Evolutionary conservation across 768 basidiomycete genomes (phyloP), one percentile per base, ranked within the genome.

Genomic region (Tulasnella sp.): DNA sequence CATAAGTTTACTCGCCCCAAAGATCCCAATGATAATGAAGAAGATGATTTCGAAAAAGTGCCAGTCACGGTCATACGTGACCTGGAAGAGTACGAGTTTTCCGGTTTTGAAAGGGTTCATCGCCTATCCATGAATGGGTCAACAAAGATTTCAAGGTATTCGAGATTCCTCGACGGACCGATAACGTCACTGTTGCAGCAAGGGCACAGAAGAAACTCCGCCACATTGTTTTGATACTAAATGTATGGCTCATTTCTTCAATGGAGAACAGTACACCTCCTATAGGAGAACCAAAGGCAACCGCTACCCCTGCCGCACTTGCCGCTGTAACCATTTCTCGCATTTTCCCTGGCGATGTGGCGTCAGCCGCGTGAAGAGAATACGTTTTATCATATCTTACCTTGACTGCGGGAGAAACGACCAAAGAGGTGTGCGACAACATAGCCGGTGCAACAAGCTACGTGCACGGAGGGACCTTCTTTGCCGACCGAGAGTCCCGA

Each of bases 221-320:
- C 94, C 94, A 98, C 91, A 98, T 96, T 4, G 94, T 98, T 69
- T 90, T 85, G 70, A 93, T 93, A 57, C 86, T 94, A 69, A 97
- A 98, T 36, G 81, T 84, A 68, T 91, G 86, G 69, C 89, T 94
- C 96, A 99, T 99, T 80, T 99, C 96, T 89, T 99, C 96, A 61
- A 99, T 92, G 14, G 94, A 94, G 66, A 99, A 99, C 17, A 99
- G 67, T 0, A 99, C 96, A 9, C 96, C 96, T 14, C 93, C 96
- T 37, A 99, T 98, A 0, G 96, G 96, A 2, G 93, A 88, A 59
- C 94, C 96, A 67, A 99, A 99, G 19, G 96, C 96, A 23, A 98
- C 96, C 1, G 94, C 96, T 0, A 99, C 96, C 6, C 96, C 96
- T 3, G 96, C 94, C 6, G 96, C 96, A 67, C 91, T 96, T 0